These are phyloP conservation scores for Tricholoma saponaceum DNA, from an alignment of 768 basidiomycete species.

Conservation along the genomic window DNA sequence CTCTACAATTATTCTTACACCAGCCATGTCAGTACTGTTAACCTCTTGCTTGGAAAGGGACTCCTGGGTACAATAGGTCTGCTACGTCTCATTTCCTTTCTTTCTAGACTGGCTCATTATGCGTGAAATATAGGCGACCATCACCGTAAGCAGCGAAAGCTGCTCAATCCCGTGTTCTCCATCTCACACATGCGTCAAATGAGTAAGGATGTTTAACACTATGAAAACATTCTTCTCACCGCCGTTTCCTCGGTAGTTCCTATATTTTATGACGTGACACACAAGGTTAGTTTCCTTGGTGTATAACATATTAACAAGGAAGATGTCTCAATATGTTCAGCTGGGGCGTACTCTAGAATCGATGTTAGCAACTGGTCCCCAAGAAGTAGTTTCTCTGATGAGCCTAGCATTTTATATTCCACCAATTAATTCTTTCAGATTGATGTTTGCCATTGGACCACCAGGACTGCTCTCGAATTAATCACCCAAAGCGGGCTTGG, in stretches of 20 bases:
- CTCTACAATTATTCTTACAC: not conserved
- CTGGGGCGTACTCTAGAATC: slow-evolving; percentile 4
- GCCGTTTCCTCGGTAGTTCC: slow-evolving; percentile 6
- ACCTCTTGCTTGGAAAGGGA: slow-evolving; percentile 1
- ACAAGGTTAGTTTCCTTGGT: slow-evolving; percentile 5
- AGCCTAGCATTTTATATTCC: not conserved
- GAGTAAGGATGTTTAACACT: slow-evolving; percentile 1
- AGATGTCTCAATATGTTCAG: not conserved
- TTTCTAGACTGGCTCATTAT: not conserved
- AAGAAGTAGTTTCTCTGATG: slow-evolving; percentile 6
- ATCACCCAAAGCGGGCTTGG: slow-evolving; percentile 28
- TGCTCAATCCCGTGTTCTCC: slow-evolving; percentile 36
- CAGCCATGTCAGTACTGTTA: not conserved
- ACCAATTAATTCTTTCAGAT: slow-evolving; percentile 9
- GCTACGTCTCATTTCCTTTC: not conserved
- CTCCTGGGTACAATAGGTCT: slow-evolving; percentile 7
- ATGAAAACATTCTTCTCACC: not conserved
- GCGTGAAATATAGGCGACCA: slow-evolving; percentile 6
- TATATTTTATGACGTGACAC: slow-evolving; percentile 14
- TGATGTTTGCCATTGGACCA: slow-evolving; percentile 24
- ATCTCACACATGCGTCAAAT: slow-evolving; percentile 28
- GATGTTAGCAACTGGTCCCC: slow-evolving; percentile 7
- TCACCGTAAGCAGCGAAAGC: slow-evolving; percentile 26
- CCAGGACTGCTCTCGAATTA: slow-evolving; percentile 26
- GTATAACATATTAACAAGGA: not conserved